These are phyloP conservation scores for Teratosphaeria nubilosa DNA, from an alignment of 2,329 filamentous ascomycete genomes.

Conservation along the genomic window DNA sequence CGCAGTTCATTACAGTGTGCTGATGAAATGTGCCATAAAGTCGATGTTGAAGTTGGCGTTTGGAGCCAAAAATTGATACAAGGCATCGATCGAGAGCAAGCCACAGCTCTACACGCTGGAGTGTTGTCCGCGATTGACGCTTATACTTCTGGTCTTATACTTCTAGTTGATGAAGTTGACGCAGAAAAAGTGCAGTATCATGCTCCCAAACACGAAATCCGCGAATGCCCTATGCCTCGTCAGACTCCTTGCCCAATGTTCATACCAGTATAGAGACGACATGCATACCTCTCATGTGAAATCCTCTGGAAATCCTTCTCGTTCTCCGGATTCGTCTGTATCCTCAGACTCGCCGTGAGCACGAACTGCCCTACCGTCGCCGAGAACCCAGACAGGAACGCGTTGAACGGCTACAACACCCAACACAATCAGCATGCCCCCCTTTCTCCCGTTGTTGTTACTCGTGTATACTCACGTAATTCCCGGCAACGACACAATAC, in stretches of 20 bases:
- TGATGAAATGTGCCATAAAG: neutral
- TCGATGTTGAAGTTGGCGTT: neutral
- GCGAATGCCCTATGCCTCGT: conserved; percentile 65
- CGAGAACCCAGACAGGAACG: conserved; percentile 89
- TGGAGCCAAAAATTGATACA: neutral
- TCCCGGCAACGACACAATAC: conserved; percentile 85
- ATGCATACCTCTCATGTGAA: conserved; percentile 64
- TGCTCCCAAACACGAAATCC: conserved; percentile 87
- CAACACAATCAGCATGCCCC: neutral
- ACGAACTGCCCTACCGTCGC: conserved; percentile 97
- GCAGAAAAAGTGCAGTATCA: conserved; percentile 97
- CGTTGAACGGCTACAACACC: conserved; percentile 86
- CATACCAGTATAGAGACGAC: neutral
- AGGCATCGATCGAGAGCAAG: neutral
- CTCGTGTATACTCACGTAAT: conserved; percentile 61
- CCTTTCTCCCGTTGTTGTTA: neutral
- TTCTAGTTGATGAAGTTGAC: conserved; percentile 95
- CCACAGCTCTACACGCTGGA: neutral
- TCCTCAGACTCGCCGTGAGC: conserved; percentile 77
- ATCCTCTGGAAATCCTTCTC: conserved; percentile 65
- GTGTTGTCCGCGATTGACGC: neutral
- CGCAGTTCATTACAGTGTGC: neutral
- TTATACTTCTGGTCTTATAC: conserved; percentile 42
- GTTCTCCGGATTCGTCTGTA: conserved; percentile 82
- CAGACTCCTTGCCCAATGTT: neutral